phyloP scores from a whole-genome alignment of 177 flowering plant species.

The Vitis hybrid region DNA sequence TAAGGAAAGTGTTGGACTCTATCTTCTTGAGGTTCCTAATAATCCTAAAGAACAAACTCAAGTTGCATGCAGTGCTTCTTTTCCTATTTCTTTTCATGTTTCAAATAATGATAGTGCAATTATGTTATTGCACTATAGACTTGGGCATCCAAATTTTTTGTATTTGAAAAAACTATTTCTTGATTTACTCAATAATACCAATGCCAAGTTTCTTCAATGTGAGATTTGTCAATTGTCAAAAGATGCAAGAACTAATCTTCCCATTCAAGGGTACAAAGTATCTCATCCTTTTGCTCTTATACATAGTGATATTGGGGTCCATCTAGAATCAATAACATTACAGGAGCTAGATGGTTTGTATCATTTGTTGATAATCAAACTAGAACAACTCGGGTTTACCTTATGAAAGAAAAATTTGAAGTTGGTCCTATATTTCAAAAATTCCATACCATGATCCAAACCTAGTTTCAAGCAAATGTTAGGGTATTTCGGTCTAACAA shows the following conservation, averaged over 20 bases:
- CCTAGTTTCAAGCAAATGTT: slow-evolving; percentile 7
- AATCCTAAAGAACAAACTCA: neutral
- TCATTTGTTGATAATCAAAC: neutral
- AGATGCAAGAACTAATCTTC: no score
- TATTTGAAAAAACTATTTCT: slow-evolving; percentile 12
- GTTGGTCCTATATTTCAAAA: no score
- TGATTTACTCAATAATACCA: no score
- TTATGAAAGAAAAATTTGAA: slow-evolving; percentile 8
- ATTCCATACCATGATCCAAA: slow-evolving; percentile 14
- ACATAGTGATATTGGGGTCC: no score
- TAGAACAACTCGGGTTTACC: neutral
- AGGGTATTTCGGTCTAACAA: slow-evolving; percentile 10
- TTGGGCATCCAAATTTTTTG: slow-evolving; percentile 3
- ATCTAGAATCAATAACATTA: no score
- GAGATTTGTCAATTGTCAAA: neutral
- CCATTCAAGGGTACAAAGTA: neutral
- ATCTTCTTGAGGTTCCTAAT: neutral
- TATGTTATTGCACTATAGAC: slow-evolving; percentile 2
- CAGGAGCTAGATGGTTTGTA: no score
- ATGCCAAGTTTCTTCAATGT: no score
- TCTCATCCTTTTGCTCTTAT: neutral
- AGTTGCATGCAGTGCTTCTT: neutral
- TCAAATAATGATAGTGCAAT: slow-evolving; percentile 1
- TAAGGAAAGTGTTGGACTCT: slow-evolving; percentile 6
- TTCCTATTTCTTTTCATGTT: neutral